Base-by-base conservation (phyloP, 139 green algal species). In the Coccomyxa sp. region DNA sequence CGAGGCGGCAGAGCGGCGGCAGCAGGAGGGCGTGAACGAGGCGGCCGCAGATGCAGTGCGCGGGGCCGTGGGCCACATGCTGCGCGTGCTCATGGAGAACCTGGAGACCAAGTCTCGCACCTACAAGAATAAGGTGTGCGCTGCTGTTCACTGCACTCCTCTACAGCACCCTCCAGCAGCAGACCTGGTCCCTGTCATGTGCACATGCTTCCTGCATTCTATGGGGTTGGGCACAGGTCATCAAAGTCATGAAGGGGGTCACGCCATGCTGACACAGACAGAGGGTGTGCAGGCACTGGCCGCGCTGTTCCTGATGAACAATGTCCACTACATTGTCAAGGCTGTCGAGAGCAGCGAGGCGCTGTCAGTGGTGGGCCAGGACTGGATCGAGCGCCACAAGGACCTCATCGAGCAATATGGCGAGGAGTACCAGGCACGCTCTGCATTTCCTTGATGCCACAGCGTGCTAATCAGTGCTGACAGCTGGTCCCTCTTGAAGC, bases 361-460 rank as follows among this genome's bases (percentile, higher is more conserved):
- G 33, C 78, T 89, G 54, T n/a, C 39, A 12, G 39, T 88, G 38
- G 79, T 94, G 68, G 87, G 85, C 0, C 58, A 82, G 16, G 79
- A 78, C 35, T 94, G 90, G 90, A 69, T 91, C 22, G 86, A 94
- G 81, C 74, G 78, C 0, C 86, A 91, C 72, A 89, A 88, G 78
- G 86, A 83, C 68, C 79, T 77, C 73, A 68, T 83, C 12, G 79
- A 83, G 68, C 64, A 76, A 35, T 77, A 73, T 74, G 79, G 79
- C 24, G 79, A 77, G 64, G 39, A 83, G 64, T 83, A 83, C 68
- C 79, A 83, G 79, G 38, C 33, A 36, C 70, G n/a, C n/a, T n/a
- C n/a, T 64, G 50, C 3, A 18, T 58, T 44, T 24, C 24, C 70
- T 33, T 75, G 70, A 39, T 38, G 35, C 9, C 70, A 58, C 14